These are phyloP conservation scores for Aegle marmelos DNA, from an alignment of 345 rosid genomes.

Conservation along the genomic window DNA sequence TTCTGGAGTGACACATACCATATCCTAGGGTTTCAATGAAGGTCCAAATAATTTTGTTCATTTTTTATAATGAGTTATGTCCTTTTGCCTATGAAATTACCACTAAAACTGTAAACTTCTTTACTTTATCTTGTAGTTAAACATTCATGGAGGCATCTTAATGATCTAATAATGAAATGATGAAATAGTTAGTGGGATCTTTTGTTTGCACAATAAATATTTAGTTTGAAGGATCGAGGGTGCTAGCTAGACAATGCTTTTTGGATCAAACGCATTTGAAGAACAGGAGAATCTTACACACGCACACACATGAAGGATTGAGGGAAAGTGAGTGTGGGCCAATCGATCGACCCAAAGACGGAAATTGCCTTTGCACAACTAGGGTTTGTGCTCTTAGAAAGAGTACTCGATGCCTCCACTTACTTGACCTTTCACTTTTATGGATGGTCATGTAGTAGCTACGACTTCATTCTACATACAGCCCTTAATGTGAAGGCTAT, in stretches of 20 bases:
- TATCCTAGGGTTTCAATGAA: no score
- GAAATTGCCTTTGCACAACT: conserved; percentile 24
- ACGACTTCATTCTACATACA: not conserved
- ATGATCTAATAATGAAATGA: conserved; percentile 17
- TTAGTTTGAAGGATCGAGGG: not conserved
- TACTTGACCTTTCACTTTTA: not conserved
- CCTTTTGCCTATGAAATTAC: not conserved
- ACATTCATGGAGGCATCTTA: not conserved
- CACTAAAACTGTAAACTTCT: not conserved
- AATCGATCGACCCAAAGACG: conserved; percentile 23
- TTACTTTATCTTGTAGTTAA: not conserved
- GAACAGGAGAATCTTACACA: conserved; percentile 19
- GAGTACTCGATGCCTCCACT: conserved; percentile 17
- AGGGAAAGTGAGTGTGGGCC: conserved; percentile 6
- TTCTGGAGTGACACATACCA: no score
- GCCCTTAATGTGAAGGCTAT: not conserved
- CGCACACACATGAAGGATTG: not conserved
- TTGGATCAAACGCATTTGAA: not conserved
- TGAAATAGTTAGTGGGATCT: conserved; percentile 22
- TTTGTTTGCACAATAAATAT: not conserved
- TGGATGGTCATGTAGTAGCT: not conserved
- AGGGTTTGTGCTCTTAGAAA: not conserved
- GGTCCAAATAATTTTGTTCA: no score
- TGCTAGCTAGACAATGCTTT: conserved; percentile 9
- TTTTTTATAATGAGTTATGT: no score